These are phyloP conservation scores for Vitis cinerea DNA, from an alignment of 164 flowering plant species.

Conservation along the genomic window DNA sequence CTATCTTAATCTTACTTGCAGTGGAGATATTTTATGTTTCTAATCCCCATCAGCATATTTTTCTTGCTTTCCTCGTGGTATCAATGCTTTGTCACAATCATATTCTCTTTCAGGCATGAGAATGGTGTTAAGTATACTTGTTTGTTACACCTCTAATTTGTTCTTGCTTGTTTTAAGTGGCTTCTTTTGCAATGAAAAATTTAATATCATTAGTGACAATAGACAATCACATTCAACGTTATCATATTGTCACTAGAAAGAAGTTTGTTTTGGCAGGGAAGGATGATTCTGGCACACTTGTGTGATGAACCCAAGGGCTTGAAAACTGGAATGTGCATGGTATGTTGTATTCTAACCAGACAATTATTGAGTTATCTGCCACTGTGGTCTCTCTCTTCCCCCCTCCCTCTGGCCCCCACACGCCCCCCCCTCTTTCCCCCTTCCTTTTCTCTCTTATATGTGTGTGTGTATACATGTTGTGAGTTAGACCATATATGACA, in stretches of 20 bases:
- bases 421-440: too few relatives aligned
- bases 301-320: slow-evolving; percentile 99
- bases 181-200: background rate
- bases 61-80: too few relatives aligned
- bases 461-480: too few relatives aligned
- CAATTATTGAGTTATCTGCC: background rate
- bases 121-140: background rate
- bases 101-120: background rate
- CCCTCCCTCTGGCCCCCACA: too few relatives aligned
- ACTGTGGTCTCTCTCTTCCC: too few relatives aligned
- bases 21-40: too few relatives aligned
- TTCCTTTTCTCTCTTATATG: too few relatives aligned
- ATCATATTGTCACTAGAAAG: slow-evolving; percentile 1
- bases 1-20: too few relatives aligned
- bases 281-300: slow-evolving; percentile 93
- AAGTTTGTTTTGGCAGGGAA: slow-evolving; percentile 64
- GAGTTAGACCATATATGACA: too few relatives aligned
- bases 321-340: slow-evolving; percentile 97
- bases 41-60: too few relatives aligned
- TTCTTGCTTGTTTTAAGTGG: background rate
- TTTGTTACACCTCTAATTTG: background rate
- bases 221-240: background rate
- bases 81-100: too few relatives aligned
- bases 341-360: slow-evolving; percentile 23
- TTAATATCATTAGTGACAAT: background rate